Conservation (phyloP, 257 asterid species). For the Solanum virginianum region DNA sequence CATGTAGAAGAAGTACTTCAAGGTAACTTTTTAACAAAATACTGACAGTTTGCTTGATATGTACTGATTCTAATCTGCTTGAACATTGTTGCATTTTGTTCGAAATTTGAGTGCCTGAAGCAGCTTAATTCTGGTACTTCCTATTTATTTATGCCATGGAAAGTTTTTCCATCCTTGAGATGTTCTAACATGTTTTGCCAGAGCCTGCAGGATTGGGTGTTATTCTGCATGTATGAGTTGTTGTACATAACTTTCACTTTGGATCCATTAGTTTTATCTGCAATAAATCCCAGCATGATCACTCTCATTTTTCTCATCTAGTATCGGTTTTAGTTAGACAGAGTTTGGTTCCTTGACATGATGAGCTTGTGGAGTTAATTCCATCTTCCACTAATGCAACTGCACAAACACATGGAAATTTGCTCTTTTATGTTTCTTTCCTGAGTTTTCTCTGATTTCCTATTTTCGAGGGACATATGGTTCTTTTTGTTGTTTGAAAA, state of each 20-base stretch:
- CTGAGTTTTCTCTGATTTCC: not conserved
- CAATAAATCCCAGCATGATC: not conserved
- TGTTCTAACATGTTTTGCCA: not conserved
- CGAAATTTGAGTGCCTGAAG: not conserved
- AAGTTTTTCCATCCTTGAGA: not conserved
- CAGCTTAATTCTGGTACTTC: not conserved
- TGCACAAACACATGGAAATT: not conserved
- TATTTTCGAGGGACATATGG: not conserved
- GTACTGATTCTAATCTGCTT: not conserved
- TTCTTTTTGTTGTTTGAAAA: not conserved
- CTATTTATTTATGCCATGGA: not conserved
- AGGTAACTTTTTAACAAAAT: constrained; percentile 35
- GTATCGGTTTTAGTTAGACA: not conserved
- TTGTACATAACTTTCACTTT: not conserved
- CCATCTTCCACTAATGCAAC: not conserved
- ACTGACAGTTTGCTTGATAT: not conserved
- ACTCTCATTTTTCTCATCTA: not conserved
- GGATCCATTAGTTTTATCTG: not conserved
- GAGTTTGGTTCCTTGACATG: not conserved
- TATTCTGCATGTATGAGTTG: not conserved
- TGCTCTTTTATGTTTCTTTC: not conserved
- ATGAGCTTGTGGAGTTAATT: not conserved
- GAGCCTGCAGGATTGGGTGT: not conserved
- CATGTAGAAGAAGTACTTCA: constrained; percentile 49
- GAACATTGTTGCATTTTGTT: not conserved